A percentile compares a stretch with the other conserved stretches of the same genome.
Conservation (phyloP, 495 filamentous ascomycete species). For the Penicillium mononematosum region DNA sequence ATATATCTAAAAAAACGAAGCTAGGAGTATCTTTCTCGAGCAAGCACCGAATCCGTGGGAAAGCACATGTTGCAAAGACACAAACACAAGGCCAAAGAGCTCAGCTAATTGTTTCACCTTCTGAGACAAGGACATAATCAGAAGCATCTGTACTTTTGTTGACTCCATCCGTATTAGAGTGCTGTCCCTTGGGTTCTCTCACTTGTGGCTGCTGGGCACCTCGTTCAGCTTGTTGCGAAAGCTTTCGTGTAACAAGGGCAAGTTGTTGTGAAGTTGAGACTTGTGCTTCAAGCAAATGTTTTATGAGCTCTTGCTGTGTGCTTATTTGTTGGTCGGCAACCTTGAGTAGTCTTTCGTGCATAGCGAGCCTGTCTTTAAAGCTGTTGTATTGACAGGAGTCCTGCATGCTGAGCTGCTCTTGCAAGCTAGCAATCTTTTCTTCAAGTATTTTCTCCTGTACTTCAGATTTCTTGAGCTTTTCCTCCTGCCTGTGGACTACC, state of each 20-base stretch:
- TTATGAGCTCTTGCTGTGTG: background rate
- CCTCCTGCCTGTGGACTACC: background rate
- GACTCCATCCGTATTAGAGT: background rate
- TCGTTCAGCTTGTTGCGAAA: background rate
- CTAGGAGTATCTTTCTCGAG: background rate
- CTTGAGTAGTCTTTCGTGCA: background rate
- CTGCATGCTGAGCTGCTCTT: background rate
- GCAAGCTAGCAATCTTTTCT: background rate
- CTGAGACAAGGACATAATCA: constrained; percentile 4
- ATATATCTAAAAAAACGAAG: background rate
- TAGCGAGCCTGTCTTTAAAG: background rate
- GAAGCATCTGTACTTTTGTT: background rate
- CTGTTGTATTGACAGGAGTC: background rate
- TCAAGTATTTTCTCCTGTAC: background rate
- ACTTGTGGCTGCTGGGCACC: background rate
- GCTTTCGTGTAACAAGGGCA: background rate
- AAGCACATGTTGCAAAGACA: background rate
- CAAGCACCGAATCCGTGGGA: background rate
- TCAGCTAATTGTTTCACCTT: background rate
- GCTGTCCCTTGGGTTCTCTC: background rate
- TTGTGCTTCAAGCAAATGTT: background rate
- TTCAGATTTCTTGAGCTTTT: background rate
- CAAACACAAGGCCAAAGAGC: background rate
- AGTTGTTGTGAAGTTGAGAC: background rate
- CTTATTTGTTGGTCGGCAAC: background rate